Conservation (phyloP, 169 alveolate genomes). For the Babesia ovata region DNA sequence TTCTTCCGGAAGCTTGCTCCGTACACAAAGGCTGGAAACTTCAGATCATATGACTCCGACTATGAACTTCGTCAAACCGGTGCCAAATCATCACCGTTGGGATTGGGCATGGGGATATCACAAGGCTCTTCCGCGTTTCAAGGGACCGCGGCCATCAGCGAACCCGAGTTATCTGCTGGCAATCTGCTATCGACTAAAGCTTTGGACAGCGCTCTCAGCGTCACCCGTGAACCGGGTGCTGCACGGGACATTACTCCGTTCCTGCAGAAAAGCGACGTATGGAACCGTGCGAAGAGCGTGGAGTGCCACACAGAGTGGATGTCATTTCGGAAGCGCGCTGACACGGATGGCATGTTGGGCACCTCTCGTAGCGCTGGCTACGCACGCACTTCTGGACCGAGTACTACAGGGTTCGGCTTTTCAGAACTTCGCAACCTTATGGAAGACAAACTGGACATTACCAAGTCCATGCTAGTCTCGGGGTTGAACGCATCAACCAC, state of each 20-base stretch:
- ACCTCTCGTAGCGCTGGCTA: background rate
- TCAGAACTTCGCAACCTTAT: background rate
- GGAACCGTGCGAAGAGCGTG: background rate
- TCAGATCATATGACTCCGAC: background rate
- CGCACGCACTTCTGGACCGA: background rate
- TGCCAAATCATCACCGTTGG: background rate
- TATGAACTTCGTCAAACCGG: background rate
- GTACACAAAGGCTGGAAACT: background rate
- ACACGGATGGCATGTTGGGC: background rate
- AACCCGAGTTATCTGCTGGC: background rate
- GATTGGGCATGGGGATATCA: too few relatives aligned
- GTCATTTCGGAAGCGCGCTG: conserved; percentile 6
- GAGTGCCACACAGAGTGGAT: background rate
- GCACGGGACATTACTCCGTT: background rate
- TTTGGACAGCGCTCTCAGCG: background rate
- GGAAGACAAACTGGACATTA: background rate
- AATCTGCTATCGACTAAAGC: background rate
- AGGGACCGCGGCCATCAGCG: background rate
- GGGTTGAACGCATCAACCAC: too few relatives aligned
- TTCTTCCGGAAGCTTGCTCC: background rate
- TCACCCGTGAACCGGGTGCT: background rate
- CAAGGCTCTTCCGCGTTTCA: background rate
- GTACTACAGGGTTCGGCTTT: background rate
- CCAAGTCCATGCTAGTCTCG: background rate
- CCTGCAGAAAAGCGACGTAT: background rate